Base-by-base conservation (phyloP, 352 stramenopile genomes). In the Globisporangium rhizosaccharum region DNA sequence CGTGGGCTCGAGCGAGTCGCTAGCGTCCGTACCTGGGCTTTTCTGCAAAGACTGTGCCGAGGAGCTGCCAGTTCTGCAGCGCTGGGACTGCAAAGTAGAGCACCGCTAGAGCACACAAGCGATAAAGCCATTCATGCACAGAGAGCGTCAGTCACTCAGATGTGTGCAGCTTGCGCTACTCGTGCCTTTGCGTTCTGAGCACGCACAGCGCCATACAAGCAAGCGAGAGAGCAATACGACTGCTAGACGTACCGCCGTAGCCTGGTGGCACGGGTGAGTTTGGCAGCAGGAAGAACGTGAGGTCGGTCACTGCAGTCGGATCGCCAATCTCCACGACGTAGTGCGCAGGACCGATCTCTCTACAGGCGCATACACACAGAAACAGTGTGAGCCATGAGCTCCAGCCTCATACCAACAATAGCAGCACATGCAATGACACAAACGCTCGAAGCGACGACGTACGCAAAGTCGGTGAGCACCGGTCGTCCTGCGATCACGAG, bases 271-370 rank as follows among this genome's bases (percentile, higher is more conserved):
- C 76, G 14, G 76, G 74, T 10, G 81, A 88, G 20, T 71, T 65
- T 18, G 81, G 81, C 42, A 91, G 44, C 28, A 91, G 48, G 59
- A 91, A 91, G 71, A 91, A 91, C 20, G 79, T 88, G 47, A 91
- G 63, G 52, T 91, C 81, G 39, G 76, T 82, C 39, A 91, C 71
- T 30, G 79, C 67, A 0, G 59, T 73, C 9, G 81, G 81, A 52
- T 88, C 72, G 12, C 70, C 15, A 30, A 91, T 83, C 59, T 85
- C 77, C 44, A 82, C 63, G 30, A 89, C 72, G 36, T 81, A 88
- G 46, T 85, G 79, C n/a, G 66, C 68, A 4, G 79, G 79, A 12
- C 70, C 75, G 28, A 88, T 87, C 57, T 85, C 74, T 49, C 76
- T 88, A 53, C 48, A 23, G 2, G 20, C 33, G 28, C 30, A 36